Percentiles rank a stretch among this genome's conserved stretches.
Evolutionary conservation across 1,284 basidiomycete genomes (phyloP).

Genomic region (Xanthoconium separans): DNA sequence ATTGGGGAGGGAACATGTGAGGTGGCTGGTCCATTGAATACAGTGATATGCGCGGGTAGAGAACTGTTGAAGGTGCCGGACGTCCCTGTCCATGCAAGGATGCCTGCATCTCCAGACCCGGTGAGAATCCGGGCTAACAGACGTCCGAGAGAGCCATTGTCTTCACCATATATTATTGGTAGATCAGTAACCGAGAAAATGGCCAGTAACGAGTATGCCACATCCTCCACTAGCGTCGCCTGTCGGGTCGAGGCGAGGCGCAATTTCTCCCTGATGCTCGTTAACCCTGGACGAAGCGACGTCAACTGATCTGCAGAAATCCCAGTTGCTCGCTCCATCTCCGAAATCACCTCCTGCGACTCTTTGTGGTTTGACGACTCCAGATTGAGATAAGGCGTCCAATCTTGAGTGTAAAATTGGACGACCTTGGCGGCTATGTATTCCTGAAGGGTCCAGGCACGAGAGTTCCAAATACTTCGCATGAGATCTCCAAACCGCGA

Average conservation of each 20-base stretch:
- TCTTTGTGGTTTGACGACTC: neutral
- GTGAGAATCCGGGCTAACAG: neutral
- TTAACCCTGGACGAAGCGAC: neutral
- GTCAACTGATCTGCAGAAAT: neutral
- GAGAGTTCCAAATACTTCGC: neutral
- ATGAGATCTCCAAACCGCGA: neutral
- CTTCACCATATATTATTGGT: neutral
- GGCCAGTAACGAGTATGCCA: neutral
- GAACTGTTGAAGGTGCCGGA: neutral
- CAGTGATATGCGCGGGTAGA: neutral
- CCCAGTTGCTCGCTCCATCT: neutral
- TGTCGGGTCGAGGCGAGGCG: neutral
- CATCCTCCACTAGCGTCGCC: neutral
- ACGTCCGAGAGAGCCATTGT: neutral
- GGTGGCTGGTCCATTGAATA: neutral
- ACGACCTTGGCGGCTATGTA: neutral
- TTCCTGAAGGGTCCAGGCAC: neutral
- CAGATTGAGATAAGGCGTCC: neutral
- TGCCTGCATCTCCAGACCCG: neutral
- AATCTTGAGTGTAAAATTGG: neutral
- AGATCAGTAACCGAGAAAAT: neutral
- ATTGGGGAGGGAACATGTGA: neutral
- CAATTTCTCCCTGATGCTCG: neutral
- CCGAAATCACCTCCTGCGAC: neutral
- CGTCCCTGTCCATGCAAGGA: neutral